Evolutionary conservation across 345 rosid genomes (phyloP), one percentile per base, ranked within the genome.

Genomic region (Cardiospermum halicacabum): DNA sequence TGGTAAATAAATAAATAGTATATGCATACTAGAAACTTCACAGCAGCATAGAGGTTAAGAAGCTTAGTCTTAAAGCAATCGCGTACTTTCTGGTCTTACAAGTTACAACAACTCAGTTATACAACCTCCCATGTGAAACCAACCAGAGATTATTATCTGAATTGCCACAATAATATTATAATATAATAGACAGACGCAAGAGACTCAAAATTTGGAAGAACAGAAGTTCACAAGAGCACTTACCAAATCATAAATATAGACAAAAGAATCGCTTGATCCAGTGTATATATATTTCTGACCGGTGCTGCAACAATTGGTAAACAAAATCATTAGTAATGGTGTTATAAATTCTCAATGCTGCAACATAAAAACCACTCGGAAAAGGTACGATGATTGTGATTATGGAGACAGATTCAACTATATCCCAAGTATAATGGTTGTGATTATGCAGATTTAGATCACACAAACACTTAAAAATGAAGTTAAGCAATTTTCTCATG

Each of bases 211-310:
- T 58, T 15, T 31, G 24, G 60, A 55, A 53, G 28, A 15, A 32
- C 12, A 43, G 42, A 16, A 18, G 13, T 10, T 54, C 12, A 58
- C 42, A 8, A 13, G 25, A 28, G 27, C 0, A 43, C 81, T 10
- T 77, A 86, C 92, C 80, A 86, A 58, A 67, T 86, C 92, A n/a
- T 86, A 86, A 40, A 82, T 75, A 64, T 78, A 77, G 47, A 84
- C 82, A 24, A 65, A 59, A 45, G 31, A 54, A 60, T 86, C 86
- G 54, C 79, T 67, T 7, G 89, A 84, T 57, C 92, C 92, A 0
- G 87, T 86, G 71, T 80, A 84, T 55, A 86, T 86, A 72, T 84
- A 84, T 72, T 75, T 84, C 62, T 82, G 89, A 47, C 84, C 89
- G 4, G 92, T 87, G 84, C 89, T 87, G 89, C 85, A 75, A 60